Evolutionary conservation across 1,139 yeast genomes (phyloP), one percentile per base, ranked within the genome.

Genomic region (Ogataea hybrid): DNA sequence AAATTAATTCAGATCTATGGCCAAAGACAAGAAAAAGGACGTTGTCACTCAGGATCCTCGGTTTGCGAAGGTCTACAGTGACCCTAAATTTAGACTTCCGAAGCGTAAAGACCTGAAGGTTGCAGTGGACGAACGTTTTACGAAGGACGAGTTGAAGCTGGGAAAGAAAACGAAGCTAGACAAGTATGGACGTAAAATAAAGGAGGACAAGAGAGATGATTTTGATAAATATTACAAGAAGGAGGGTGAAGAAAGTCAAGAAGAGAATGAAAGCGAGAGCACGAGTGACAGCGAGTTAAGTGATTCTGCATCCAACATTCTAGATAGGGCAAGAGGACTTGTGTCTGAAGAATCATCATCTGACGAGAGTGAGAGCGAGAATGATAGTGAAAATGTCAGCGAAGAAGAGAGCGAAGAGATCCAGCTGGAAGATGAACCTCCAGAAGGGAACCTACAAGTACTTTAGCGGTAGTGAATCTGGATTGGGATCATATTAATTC

Each of bases 401-500:
- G 53, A 50, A 11, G 23, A 6, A 11, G 32, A 16, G 11, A 6
- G 15, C 5, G 51, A 41, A 12, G 42, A 28, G 4, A 46, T 39
- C 7, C 90, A 81, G 51, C 12, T 31, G 6, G 76, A 72, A 18
- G 70, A 68, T 7, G 74, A 77, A 44, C 85, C 94, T 10, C 92
- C 86, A 39, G 82, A 80, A 46, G 95, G 32, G 97, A 90, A 2
- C 96, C 96, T 22, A 74, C 95, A 0, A 68, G 69, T 28, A 69
- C 86, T 5, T 73, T 94, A 59, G 98, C 98, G 0, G 96, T 84
- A 2, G 98, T 94, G 25, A 94, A 94, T 58, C 72, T 94, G 76
- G 98, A 94, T 61, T 94, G 98, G 98, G 99, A 94, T 55, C 86
- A 92, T 58, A 73, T 94, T 16, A 75, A 80, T 40, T 86, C 97